Percentiles rank a stretch among this genome's conserved stretches.
These are phyloP conservation scores for Amphibolis antarctica DNA, from an alignment of 106 monocot species.

Conservation along the genomic window DNA sequence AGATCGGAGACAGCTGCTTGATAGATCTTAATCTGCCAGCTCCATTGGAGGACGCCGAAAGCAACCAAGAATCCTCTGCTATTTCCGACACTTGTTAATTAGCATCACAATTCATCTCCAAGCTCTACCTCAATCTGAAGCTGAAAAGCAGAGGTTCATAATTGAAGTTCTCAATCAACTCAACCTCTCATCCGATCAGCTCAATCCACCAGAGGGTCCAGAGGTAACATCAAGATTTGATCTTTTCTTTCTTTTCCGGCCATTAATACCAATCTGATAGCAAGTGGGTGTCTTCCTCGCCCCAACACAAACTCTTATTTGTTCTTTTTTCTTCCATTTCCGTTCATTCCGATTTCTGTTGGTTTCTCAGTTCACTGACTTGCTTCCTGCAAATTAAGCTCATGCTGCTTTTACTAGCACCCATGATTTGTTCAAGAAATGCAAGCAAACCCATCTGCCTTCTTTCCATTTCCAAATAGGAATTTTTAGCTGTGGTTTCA, in stretches of 20 bases:
- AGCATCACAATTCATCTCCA: background rate
- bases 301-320: too few relatives aligned
- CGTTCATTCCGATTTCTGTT: conserved; percentile 1
- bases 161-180: background rate
- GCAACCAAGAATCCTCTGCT: conserved; percentile 14
- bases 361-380: background rate
- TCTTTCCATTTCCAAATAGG: background rate
- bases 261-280: background rate
- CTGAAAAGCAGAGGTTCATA: too few relatives aligned
- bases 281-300: background rate
- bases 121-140: background rate
- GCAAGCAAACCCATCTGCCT: too few relatives aligned
- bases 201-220: background rate
- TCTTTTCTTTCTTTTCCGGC: too few relatives aligned
- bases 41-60: conserved; percentile 16
- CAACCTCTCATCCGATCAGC: too few relatives aligned
- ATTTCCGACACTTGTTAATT: conserved; percentile 8
- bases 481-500: background rate
- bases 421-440: too few relatives aligned
- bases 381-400: too few relatives aligned
- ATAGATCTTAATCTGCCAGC: conserved; percentile 25
- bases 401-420: too few relatives aligned
- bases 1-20: conserved; percentile 6
- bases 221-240: too few relatives aligned
- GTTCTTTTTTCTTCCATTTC: too few relatives aligned